phyloP scores from a whole-genome alignment of 805 yeast genomes.

The Kluyveromyces nonfermentans region DNA sequence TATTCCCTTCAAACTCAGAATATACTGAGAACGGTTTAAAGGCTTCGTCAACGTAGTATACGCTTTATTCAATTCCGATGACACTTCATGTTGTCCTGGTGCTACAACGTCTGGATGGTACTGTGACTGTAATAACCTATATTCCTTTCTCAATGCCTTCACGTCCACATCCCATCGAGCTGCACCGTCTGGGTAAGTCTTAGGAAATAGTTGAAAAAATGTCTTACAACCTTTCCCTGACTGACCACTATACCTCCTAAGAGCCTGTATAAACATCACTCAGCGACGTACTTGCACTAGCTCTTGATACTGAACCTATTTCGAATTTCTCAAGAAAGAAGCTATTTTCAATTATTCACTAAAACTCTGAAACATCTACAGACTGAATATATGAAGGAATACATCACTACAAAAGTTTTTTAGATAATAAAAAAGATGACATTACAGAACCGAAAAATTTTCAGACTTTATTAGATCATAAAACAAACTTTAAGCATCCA shows the following conservation, averaged over 20 bases:
- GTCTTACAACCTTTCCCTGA: conserved; percentile 11
- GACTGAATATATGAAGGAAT: no score
- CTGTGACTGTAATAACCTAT: conserved; percentile 57
- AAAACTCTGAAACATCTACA: no score
- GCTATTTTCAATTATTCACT: no score
- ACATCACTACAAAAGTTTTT: no score
- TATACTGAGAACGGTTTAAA: conserved; percentile 55
- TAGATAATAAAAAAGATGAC: no score
- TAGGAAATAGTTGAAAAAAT: conserved; percentile 64
- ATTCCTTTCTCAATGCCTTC: conserved; percentile 59
- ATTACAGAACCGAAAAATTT: no score
- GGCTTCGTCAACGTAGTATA: conserved; percentile 66
- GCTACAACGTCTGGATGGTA: conserved; percentile 70
- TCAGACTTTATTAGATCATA: no score
- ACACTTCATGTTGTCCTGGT: conserved; percentile 15
- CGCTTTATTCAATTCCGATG: conserved; percentile 65
- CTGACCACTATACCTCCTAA: background rate
- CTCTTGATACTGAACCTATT: no score
- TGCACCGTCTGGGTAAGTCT: conserved; percentile 55
- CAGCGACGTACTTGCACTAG: background rate
- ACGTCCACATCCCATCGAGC: conserved; percentile 60
- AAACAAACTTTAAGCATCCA: no score
- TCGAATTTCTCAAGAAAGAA: background rate
- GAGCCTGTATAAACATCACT: background rate
- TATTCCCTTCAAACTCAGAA: conserved; percentile 36